Base-by-base conservation (phyloP, 1,139 yeast genomes). In the Taphrina deformans region DNA sequence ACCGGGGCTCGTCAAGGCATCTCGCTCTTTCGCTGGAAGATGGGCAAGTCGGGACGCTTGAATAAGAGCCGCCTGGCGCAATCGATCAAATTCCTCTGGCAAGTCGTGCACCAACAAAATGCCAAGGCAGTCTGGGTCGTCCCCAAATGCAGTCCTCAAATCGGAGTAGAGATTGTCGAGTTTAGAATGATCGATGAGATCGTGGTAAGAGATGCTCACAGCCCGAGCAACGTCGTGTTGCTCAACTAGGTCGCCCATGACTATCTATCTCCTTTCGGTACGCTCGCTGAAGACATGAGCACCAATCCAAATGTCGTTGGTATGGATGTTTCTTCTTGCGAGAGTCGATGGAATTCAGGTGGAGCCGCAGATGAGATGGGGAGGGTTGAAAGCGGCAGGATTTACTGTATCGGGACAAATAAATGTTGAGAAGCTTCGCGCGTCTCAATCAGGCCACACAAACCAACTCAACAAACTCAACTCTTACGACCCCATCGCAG, bases 61-160 rank as follows among this genome's bases (percentile, higher is more conserved):
- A 48, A 73, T 73, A 40, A 85, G 75, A 10, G 83, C 86, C 65
- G 73, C 75, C 24, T 70, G 62, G 14, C 88, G 74, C 18, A 84
- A 76, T 7, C 72, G 74, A 0, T 68, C 69, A 68, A 77, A 85
- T 48, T 73, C 70, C 0, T 65, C 69, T 0, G 86, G 84, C 29
- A 85, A 73, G 10, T 74, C 79, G 12, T 80, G 79, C 9, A 85
- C 74, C 1, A 85, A 75, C 31, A 85, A 80, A 31, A 77, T 74
- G 0, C 88, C 88, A 7, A 85, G 75, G 0, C 87, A 83, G 41
- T 82, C 78, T 0, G 83, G 81, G 9, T 27, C 62, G 18, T 38
- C 26, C 0, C 87, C 88, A 73, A 85, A 85, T 0, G 88, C 87
- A 2, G 72, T 68, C 5, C 35, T 16, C 44, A 62, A 24, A 29